phyloP scores from a whole-genome alignment of 2,329 filamentous ascomycete genomes.

The Fonsecaea pedrosoi region DNA sequence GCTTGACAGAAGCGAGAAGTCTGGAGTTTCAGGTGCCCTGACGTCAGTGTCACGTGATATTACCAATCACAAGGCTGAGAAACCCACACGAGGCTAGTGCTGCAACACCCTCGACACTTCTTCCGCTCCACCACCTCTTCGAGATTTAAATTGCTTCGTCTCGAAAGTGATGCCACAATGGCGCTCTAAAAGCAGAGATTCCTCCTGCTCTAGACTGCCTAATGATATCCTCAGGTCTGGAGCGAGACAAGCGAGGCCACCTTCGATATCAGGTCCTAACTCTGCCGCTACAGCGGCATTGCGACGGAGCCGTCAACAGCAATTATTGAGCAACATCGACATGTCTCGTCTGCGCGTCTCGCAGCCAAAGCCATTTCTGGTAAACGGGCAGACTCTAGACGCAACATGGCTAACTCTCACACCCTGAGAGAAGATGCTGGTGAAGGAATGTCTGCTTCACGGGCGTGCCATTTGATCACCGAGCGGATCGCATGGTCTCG shows the following conservation, averaged over 20 bases:
- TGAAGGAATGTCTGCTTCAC: slow-evolving; percentile 38
- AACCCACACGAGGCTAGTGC: too few relatives aligned
- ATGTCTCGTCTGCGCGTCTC: slow-evolving; percentile 30
- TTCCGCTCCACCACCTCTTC: too few relatives aligned
- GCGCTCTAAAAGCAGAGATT: too few relatives aligned
- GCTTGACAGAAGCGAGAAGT: background rate
- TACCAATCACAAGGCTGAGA: too few relatives aligned
- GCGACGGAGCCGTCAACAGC: slow-evolving; percentile 36
- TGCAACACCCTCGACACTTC: too few relatives aligned
- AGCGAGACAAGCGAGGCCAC: background rate
- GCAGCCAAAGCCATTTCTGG: slow-evolving; percentile 38
- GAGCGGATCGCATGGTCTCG: slow-evolving; percentile 42
- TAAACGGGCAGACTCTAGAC: slow-evolving; percentile 41
- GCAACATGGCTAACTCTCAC: slow-evolving; percentile 38
- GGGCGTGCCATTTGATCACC: slow-evolving; percentile 43
- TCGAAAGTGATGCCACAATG: too few relatives aligned
- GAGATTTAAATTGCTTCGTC: too few relatives aligned
- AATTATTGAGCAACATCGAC: slow-evolving; percentile 37
- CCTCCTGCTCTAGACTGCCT: too few relatives aligned
- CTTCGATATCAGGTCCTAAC: slow-evolving; percentile 13
- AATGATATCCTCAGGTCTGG: background rate
- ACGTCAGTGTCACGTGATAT: too few relatives aligned
- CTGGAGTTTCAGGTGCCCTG: background rate
- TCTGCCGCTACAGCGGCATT: slow-evolving; percentile 1
- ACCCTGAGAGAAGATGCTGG: slow-evolving; percentile 38